These are phyloP conservation scores for Discostella stelligera DNA, from an alignment of 352 stramenopile genomes.

Conservation along the genomic window DNA sequence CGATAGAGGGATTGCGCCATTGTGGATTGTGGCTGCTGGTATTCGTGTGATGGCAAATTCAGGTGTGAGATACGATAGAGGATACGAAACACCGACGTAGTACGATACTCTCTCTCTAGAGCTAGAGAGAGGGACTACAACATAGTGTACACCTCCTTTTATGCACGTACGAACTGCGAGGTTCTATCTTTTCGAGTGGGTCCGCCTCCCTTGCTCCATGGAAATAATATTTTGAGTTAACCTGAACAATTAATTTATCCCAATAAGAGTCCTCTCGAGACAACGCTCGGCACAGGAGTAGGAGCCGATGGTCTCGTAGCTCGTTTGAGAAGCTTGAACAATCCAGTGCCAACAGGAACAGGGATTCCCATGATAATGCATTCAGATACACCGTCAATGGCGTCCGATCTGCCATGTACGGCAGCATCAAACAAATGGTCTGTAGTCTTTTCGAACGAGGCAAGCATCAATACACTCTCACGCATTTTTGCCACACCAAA, in stretches of 20 bases:
- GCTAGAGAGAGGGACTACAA: no score
- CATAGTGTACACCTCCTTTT: no score
- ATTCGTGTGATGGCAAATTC: no score
- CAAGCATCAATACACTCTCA: slow-evolving; percentile 98
- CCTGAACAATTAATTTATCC: slow-evolving; percentile 6
- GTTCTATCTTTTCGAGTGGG: no score
- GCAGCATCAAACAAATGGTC: slow-evolving; percentile 99
- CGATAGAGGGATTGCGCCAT: slow-evolving; percentile 32
- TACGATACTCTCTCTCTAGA: no score
- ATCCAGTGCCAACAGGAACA: slow-evolving; percentile 95
- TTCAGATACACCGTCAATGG: slow-evolving; percentile 98
- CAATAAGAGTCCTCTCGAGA: slow-evolving; percentile 36
- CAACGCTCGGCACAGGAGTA: slow-evolving; percentile 31
- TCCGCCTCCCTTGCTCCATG: no score
- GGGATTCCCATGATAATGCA: slow-evolving; percentile 99
- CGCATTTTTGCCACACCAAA: slow-evolving; percentile 99
- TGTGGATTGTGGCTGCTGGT: not conserved
- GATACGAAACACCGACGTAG: no score
- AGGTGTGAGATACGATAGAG: no score
- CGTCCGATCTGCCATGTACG: slow-evolving; percentile 95
- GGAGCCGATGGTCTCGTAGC: slow-evolving; percentile 42
- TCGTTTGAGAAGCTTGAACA: slow-evolving; percentile 93
- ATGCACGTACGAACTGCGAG: no score
- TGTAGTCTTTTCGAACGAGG: slow-evolving; percentile 98
- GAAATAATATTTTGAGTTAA: no score